Conservation (phyloP, 176 grass and related monocot genomes). For the Areca catechu region DNA sequence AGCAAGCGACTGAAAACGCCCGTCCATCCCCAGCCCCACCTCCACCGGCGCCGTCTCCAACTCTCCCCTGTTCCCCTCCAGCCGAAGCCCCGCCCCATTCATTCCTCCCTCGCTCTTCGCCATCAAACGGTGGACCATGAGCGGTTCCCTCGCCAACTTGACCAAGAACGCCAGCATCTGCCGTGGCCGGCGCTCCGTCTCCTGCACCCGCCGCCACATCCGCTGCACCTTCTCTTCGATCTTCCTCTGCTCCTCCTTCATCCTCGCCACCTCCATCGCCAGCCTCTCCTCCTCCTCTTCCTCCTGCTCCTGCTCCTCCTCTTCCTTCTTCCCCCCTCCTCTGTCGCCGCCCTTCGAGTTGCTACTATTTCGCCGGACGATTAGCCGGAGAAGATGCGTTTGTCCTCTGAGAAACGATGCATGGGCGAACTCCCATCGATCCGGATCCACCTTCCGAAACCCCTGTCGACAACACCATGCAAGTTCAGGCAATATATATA, state of each 20-base stretch:
- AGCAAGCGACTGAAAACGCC: no score
- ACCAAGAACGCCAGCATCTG: constrained; percentile 83
- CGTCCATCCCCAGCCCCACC: no score
- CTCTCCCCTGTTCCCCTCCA: no score
- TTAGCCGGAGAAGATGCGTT: constrained; percentile 47
- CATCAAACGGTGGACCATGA: constrained; percentile 43
- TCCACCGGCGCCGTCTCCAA: no score
- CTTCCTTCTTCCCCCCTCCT: background rate
- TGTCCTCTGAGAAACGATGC: constrained; percentile 59
- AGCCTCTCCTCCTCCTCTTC: constrained; percentile 34
- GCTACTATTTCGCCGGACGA: constrained; percentile 37
- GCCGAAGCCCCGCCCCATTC: no score
- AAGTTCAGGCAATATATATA: background rate
- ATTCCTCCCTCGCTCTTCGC: background rate
- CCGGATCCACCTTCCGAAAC: constrained; percentile 77
- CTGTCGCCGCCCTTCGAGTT: constrained; percentile 20
- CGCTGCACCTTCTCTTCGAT: constrained; percentile 46
- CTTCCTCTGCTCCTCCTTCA: constrained; percentile 64
- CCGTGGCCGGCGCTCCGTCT: constrained; percentile 62
- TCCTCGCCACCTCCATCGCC: constrained; percentile 59
- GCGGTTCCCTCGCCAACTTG: constrained; percentile 47
- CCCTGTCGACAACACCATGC: constrained; percentile 32
- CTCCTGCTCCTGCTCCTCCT: constrained; percentile 1
- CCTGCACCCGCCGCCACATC: constrained; percentile 78
- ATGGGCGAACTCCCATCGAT: constrained; percentile 73